Conservation (phyloP, 2,329 filamentous ascomycete genomes). For the Chrysosporium queenslandicum region DNA sequence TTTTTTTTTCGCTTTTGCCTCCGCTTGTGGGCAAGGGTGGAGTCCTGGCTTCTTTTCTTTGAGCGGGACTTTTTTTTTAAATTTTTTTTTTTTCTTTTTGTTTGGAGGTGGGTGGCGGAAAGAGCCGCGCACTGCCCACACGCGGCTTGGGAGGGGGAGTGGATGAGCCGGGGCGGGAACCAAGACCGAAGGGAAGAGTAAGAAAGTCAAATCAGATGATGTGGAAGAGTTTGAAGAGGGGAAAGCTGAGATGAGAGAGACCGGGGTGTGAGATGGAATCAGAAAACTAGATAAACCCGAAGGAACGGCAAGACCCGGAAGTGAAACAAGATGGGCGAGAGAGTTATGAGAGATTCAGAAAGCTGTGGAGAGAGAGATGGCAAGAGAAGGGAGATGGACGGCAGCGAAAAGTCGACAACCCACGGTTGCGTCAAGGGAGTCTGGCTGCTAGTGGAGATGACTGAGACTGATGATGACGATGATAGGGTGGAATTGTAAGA, state of each 20-base stretch:
- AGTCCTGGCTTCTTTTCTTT: background rate
- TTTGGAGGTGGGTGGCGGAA: conserved; percentile 3
- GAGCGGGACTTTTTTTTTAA: background rate
- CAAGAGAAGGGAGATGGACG: background rate
- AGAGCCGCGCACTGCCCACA: conserved; percentile 7
- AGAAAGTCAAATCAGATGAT: too few relatives aligned
- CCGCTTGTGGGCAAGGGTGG: too few relatives aligned
- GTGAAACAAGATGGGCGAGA: too few relatives aligned
- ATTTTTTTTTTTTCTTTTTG: background rate
- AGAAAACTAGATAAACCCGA: too few relatives aligned
- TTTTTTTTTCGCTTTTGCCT: background rate
- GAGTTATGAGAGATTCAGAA: too few relatives aligned
- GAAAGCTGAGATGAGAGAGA: background rate
- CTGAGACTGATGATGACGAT: too few relatives aligned
- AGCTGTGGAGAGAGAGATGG: background rate
- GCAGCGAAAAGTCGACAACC: too few relatives aligned
- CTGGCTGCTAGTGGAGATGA: too few relatives aligned
- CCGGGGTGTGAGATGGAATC: too few relatives aligned
- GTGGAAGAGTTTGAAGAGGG: too few relatives aligned
- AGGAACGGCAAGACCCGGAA: background rate
- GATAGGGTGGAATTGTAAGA: too few relatives aligned
- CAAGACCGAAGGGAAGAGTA: background rate
- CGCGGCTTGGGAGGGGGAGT: background rate
- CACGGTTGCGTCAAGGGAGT: too few relatives aligned
- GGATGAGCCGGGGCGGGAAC: background rate